Conservation (phyloP, 2,329 filamentous ascomycete genomes). For the Metarhizium guizhouense region DNA sequence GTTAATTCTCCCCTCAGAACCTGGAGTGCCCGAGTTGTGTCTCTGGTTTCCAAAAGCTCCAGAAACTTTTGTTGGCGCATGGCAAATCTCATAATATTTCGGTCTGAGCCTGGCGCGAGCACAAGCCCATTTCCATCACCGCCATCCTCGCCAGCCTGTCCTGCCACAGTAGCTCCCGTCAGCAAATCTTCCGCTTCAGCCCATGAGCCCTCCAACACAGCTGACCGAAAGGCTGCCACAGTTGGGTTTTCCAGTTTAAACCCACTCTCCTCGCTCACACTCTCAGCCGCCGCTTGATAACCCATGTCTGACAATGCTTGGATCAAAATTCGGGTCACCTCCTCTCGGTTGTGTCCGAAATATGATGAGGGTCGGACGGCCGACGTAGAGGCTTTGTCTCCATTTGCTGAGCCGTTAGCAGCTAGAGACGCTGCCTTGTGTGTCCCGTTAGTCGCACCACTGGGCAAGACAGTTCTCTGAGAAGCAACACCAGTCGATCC, state of each 20-base stretch:
- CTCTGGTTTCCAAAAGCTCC: constrained; percentile 71
- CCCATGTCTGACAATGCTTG: constrained; percentile 86
- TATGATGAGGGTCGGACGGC: constrained; percentile 37
- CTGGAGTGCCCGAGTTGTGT: constrained; percentile 64
- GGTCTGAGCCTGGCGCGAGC: constrained; percentile 66
- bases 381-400: constrained; percentile 14
- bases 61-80: constrained; percentile 91
- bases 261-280: constrained; percentile 72
- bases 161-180: constrained; percentile 37
- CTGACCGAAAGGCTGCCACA: constrained; percentile 75
- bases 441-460: constrained; percentile 35
- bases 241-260: constrained; percentile 78
- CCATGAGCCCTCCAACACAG: constrained; percentile 78
- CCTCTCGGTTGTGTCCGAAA: constrained; percentile 81
- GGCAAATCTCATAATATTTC: constrained; percentile 75
- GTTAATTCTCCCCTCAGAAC: constrained; percentile 86
- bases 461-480: constrained; percentile 14
- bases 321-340: constrained; percentile 86
- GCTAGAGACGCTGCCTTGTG: constrained; percentile 31
- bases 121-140: constrained; percentile 52
- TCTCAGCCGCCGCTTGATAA: constrained; percentile 67
- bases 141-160: constrained; percentile 21
- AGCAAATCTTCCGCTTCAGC: constrained; percentile 74
- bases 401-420: constrained; percentile 45
- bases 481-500: constrained; percentile 29